Evolutionary conservation across 2,329 filamentous ascomycete species (phyloP).

Genomic region (Escovopsis sp.): DNA sequence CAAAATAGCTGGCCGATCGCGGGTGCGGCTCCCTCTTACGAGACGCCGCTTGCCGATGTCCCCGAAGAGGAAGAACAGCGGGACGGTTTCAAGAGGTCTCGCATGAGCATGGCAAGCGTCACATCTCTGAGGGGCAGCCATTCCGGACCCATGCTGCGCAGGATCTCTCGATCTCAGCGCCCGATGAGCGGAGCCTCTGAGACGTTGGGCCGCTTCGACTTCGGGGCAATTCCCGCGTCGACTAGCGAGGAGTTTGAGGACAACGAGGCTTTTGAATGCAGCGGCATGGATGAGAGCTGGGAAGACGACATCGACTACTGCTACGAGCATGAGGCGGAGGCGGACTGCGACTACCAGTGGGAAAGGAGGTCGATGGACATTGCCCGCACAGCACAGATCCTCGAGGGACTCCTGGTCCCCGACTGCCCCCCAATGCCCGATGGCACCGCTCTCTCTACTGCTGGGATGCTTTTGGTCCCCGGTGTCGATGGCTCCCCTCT

Average conservation of each 20-base stretch:
- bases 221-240: constrained; percentile 21
- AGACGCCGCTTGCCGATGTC: constrained; percentile 38
- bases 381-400: constrained; percentile 9
- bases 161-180: constrained; percentile 24
- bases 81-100: constrained; percentile 21
- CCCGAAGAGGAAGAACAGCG: constrained; percentile 46
- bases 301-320: constrained; percentile 58
- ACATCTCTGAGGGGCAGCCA: constrained; percentile 39
- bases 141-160: constrained; percentile 39
- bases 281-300: constrained; percentile 36
- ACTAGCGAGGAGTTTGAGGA: constrained; percentile 3
- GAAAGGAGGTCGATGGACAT: constrained; percentile 39
- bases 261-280: constrained; percentile 11
- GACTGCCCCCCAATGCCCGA: constrained; percentile 5
- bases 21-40: constrained; percentile 15
- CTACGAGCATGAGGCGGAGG: constrained; percentile 53
- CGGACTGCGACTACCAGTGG: constrained; percentile 52
- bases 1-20: constrained; percentile 11
- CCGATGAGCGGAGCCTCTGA: constrained; percentile 34
- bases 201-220: constrained; percentile 31
- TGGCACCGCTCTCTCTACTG: constrained; percentile 9
- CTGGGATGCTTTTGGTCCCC: constrained; percentile 14
- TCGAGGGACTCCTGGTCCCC: constrained; percentile 11
- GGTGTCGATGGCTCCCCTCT: constrained; percentile 29
- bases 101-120: constrained; percentile 30